Percentiles rank a stretch among this genome's conserved stretches.
phyloP scores from a whole-genome alignment of 768 basidiomycete genomes.

The Lactifluus hygrophoroides region DNA sequence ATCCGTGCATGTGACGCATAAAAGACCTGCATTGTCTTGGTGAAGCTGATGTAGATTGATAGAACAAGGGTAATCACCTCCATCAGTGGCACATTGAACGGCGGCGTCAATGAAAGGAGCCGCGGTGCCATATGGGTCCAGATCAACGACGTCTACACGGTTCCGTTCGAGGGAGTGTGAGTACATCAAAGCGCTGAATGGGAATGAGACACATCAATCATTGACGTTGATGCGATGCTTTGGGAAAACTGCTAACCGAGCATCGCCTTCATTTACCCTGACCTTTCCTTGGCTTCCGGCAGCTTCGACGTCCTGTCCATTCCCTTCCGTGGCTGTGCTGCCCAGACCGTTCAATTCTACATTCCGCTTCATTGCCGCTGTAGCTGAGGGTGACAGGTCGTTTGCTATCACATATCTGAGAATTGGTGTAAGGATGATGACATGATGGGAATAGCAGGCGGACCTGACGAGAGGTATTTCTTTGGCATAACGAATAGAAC shows the following conservation, averaged over 20 bases:
- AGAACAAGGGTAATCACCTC: slow-evolving; percentile 43
- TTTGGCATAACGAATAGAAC: slow-evolving; percentile 94
- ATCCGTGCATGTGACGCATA: slow-evolving; percentile 97
- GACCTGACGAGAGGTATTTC: slow-evolving; percentile 90
- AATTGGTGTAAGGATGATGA: background rate
- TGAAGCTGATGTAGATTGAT: background rate
- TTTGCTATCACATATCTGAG: slow-evolving; percentile 87
- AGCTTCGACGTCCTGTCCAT: slow-evolving; percentile 1
- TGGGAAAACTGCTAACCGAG: slow-evolving; percentile 50
- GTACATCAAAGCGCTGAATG: slow-evolving; percentile 77
- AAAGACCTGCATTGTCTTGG: slow-evolving; percentile 46
- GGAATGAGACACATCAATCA: background rate
- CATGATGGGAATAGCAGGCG: slow-evolving; percentile 20
- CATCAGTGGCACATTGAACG: slow-evolving; percentile 80
- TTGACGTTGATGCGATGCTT: background rate
- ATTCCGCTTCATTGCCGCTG: slow-evolving; percentile 80
- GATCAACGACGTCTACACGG: slow-evolving; percentile 90
- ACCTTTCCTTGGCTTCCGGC: slow-evolving; percentile 42
- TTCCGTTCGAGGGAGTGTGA: slow-evolving; percentile 62
- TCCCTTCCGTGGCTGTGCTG: slow-evolving; percentile 22
- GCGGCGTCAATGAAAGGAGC: slow-evolving; percentile 95
- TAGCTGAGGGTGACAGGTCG: slow-evolving; percentile 78
- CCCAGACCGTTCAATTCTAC: slow-evolving; percentile 72
- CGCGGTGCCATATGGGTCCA: slow-evolving; percentile 97
- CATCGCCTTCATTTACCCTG: slow-evolving; percentile 85